Evolutionary conservation across 768 basidiomycete genomes (phyloP), one percentile per base, ranked within the genome.

Genomic region (Zangia roseola): DNA sequence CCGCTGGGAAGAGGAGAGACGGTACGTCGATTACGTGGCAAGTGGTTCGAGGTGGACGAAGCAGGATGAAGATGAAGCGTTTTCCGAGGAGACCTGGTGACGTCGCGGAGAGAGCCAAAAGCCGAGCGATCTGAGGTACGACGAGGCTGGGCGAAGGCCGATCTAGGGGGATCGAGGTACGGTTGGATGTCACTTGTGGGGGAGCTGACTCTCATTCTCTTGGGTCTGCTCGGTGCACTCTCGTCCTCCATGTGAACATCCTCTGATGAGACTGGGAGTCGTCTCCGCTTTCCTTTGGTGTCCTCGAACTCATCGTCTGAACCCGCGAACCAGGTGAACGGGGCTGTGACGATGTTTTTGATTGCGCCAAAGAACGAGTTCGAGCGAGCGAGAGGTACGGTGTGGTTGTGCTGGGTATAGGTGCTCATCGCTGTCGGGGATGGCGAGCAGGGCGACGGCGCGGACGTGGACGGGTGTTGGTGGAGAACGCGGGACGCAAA

Each of bases 261-360:
- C 46, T 65, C 62, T 0, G 44, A 53, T 44, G 37, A 53, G 21
- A 60, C 65, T 42, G 62, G 66, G 36, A 73, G 57, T 25, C 81
- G 71, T 58, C 82, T 73, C 54, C 83, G 79, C 63, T 84, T 84
- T 54, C 80, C 80, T 34, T 69, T 73, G 49, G 71, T 61, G 60
- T 77, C 76, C 55, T 72, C 74, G 38, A 74, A 69, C 54, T 78
- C 78, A 61, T 78, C 78, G 52, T 74, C 72, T 52, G 72, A 64
- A 55, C 72, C 66, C 55, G 78, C 75, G 69, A 85, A 81, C 69
- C 78, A 73, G 41, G 65, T 39, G 55, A 86, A 72, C 38, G 84
- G 82, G 17, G 82, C 80, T 26, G 82, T 78, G 53, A 86, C 83
- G 62, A 85, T 70, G 69, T 74, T 80, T 74, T 79, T 85, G 67